phyloP scores from a whole-genome alignment of 2,329 filamentous ascomycete genomes.

The Colletotrichum cuscutae region DNA sequence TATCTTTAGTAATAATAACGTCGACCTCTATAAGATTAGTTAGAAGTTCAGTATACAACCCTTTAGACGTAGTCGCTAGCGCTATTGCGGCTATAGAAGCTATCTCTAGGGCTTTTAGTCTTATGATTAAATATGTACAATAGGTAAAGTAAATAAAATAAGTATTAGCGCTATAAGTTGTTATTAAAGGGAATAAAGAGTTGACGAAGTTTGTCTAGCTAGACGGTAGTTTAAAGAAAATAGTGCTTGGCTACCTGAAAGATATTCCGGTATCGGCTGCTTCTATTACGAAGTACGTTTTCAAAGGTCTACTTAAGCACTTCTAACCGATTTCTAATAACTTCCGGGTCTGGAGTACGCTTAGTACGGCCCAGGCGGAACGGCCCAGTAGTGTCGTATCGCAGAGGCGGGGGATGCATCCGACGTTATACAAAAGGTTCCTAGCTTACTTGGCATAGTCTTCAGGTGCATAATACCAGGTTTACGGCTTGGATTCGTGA shows the following conservation, averaged over 20 bases:
- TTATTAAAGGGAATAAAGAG: neutral
- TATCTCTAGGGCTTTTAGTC: neutral
- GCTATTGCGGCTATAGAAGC: neutral
- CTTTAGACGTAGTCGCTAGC: conserved; percentile 30
- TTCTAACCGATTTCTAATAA: neutral
- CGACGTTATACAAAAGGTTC: neutral
- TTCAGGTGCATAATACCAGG: neutral
- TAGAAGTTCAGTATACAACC: conserved; percentile 36
- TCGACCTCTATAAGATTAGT: conserved; percentile 55
- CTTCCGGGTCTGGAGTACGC: neutral
- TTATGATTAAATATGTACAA: neutral
- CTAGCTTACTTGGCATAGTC: neutral
- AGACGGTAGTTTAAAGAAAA: neutral
- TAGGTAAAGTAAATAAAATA: too few relatives aligned
- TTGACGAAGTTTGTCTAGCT: neutral
- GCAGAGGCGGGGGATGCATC: neutral
- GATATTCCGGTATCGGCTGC: neutral
- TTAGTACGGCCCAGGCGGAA: neutral
- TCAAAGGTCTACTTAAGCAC: neutral
- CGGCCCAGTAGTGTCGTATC: neutral
- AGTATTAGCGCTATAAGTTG: neutral
- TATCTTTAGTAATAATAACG: conserved; percentile 61
- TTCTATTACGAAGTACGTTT: neutral
- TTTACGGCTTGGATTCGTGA: neutral
- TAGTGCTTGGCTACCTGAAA: too few relatives aligned